phyloP scores from a whole-genome alignment of 768 basidiomycete species.

The Gautieria morchelliformis region DNA sequence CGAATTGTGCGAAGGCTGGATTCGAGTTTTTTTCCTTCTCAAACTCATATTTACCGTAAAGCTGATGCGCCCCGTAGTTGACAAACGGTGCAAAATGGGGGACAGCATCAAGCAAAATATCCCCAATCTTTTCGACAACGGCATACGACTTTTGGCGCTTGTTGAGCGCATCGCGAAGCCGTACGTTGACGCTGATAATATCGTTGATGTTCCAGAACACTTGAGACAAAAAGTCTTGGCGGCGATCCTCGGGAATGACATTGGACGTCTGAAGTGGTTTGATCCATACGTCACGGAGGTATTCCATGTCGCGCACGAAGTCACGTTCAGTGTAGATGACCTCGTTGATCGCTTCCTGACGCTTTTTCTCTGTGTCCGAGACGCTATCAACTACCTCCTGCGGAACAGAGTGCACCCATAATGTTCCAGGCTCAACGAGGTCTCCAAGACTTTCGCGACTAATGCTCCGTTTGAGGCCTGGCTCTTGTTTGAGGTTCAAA shows the following conservation, averaged over 20 bases:
- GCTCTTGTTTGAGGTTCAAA: constrained; percentile 89
- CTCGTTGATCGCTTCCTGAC: constrained; percentile 98
- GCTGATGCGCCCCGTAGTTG: constrained; percentile 89
- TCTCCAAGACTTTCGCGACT: constrained; percentile 77
- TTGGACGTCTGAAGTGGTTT: constrained; percentile 69
- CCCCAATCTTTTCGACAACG: constrained; percentile 85
- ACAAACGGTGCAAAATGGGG: constrained; percentile 91
- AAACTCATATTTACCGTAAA: constrained; percentile 98
- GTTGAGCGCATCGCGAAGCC: constrained; percentile 86
- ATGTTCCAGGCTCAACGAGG: constrained; percentile 67
- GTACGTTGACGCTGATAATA: constrained; percentile 84
- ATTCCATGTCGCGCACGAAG: constrained; percentile 97
- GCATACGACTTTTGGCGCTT: constrained; percentile 94
- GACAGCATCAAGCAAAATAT: constrained; percentile 79
- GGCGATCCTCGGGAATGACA: constrained; percentile 65
- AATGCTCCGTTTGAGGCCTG: constrained; percentile 77
- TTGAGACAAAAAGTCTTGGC: constrained; percentile 81
- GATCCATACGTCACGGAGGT: constrained; percentile 95
- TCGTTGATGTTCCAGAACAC: constrained; percentile 98
- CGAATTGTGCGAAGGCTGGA: constrained; percentile 86
- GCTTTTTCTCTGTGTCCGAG: constrained; percentile 85
- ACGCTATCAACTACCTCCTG: constrained; percentile 90
- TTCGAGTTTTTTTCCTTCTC: constrained; percentile 97
- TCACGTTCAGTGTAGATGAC: constrained; percentile 90
- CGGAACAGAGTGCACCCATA: constrained; percentile 96